phyloP scores from a whole-genome alignment of 441 rosid genomes.

The Flueggea neowawraea region DNA sequence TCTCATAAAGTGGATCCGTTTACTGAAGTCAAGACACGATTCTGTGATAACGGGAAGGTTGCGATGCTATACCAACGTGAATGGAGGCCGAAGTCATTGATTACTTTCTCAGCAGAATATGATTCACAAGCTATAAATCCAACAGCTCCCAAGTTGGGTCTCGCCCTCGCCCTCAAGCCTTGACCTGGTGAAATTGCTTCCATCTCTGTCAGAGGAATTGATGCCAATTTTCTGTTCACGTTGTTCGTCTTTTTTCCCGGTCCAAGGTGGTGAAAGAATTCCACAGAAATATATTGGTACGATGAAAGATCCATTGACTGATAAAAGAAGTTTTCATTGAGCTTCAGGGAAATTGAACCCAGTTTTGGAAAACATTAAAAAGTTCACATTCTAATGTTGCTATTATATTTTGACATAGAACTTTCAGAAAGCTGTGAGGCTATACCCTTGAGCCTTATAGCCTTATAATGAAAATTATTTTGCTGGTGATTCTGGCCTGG shows the following conservation, averaged over 20 bases:
- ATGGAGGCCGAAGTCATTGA: constrained; percentile 72
- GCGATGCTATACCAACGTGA: constrained; percentile 65
- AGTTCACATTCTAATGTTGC: no score
- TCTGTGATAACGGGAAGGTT: constrained; percentile 57
- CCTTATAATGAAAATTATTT: no score
- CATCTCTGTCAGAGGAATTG: constrained; percentile 1
- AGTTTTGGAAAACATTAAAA: constrained; percentile 18
- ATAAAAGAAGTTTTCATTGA: constrained; percentile 13
- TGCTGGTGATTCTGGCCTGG: no score
- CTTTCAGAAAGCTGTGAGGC: no score
- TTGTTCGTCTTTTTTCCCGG: constrained; percentile 12
- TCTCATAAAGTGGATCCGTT: constrained; percentile 49
- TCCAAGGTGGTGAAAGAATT: constrained; percentile 12
- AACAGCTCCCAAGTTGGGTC: constrained; percentile 55
- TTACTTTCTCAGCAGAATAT: constrained; percentile 66
- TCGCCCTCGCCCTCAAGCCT: constrained; percentile 75
- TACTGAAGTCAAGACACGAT: constrained; percentile 53
- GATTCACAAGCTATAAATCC: constrained; percentile 56
- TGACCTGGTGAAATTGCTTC: constrained; percentile 24
- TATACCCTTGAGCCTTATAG: no score
- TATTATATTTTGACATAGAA: no score
- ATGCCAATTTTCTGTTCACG: constrained; percentile 9
- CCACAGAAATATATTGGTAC: constrained; percentile 13
- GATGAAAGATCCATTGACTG: constrained; percentile 7
- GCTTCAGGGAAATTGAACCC: constrained; percentile 23